Evolutionary conservation across 2,329 filamentous ascomycete genomes (phyloP).

Genomic region (Gnomoniopsis sp.): DNA sequence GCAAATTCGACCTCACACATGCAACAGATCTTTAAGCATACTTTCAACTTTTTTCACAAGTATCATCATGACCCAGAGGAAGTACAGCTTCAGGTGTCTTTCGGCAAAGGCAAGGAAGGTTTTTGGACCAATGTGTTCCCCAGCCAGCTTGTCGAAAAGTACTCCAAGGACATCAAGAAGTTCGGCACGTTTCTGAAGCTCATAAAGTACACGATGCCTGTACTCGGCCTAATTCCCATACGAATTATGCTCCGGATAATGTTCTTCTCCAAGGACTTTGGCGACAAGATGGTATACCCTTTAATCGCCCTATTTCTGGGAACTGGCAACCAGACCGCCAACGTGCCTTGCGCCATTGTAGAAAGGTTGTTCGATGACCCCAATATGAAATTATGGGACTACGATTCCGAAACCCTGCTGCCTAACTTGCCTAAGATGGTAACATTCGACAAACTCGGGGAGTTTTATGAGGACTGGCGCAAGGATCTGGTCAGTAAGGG

Average conservation of each 20-base stretch:
- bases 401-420: conserved; percentile 50
- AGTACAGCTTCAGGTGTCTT: conserved; percentile 53
- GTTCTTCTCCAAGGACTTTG: conserved; percentile 59
- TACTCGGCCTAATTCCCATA: conserved; percentile 52
- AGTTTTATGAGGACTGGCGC: conserved; percentile 60
- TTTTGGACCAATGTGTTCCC: conserved; percentile 57
- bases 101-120: conserved; percentile 45
- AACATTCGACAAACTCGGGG: conserved; percentile 59
- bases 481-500: conserved; percentile 50
- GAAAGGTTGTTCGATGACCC: conserved; percentile 57
- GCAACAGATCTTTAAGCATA: conserved; percentile 49
- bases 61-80: conserved; percentile 33
- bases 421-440: conserved; percentile 63
- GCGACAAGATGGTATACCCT: conserved; percentile 67
- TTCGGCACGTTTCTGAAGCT: conserved; percentile 48
- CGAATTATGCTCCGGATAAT: conserved; percentile 58
- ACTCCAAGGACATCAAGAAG: conserved; percentile 46
- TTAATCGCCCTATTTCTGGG: conserved; percentile 72
- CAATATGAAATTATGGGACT: conserved; percentile 59
- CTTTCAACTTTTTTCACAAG: conserved; percentile 51
- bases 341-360: conserved; percentile 67
- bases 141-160: conserved; percentile 44
- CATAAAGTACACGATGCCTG: conserved; percentile 47
- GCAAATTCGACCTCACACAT: background rate
- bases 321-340: conserved; percentile 55